A percentile compares a stretch with the other conserved stretches of the same genome.
Evolutionary conservation across 805 yeast genomes (phyloP).

Genomic region (Kazachstania taianensis): DNA sequence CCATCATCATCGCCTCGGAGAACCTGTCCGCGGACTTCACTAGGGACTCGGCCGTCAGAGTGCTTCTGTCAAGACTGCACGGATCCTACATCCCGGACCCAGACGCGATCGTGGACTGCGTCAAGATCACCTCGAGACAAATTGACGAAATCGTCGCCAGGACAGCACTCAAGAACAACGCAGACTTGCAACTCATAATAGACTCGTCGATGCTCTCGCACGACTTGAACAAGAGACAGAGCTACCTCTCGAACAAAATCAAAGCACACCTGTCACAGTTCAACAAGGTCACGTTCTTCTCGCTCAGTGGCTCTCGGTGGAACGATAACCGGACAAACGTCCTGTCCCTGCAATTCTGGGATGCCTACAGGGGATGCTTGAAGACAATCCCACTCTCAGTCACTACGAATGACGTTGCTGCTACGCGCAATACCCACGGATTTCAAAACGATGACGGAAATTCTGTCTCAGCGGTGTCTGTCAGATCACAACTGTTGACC

Average conservation of each 20-base stretch:
- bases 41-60: conserved; percentile 7
- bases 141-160: conserved; percentile 10
- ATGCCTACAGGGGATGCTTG: conserved; percentile 1
- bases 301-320: conserved; percentile 3
- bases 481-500: conserved; percentile 9
- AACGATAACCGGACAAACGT: conserved; percentile 4
- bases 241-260: conserved; percentile 1
- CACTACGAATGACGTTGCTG: neutral
- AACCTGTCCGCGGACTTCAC: conserved; percentile 11
- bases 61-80: conserved; percentile 7
- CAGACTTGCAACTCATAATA: conserved; percentile 9
- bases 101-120: conserved; percentile 1
- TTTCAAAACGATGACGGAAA: no score
- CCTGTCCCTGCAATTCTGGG: conserved; percentile 11
- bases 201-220: conserved; percentile 1
- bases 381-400: conserved; percentile 9
- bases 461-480: neutral
- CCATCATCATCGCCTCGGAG: conserved; percentile 15
- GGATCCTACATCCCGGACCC: conserved; percentile 3
- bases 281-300: conserved; percentile 9
- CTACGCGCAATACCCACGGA: no score
- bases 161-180: conserved; percentile 8
- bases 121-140: conserved; percentile 3
- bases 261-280: conserved; percentile 7
- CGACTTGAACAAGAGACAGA: neutral